Conservation (phyloP, 164 flowering plant genomes). For the Umbilicus rupestris region DNA sequence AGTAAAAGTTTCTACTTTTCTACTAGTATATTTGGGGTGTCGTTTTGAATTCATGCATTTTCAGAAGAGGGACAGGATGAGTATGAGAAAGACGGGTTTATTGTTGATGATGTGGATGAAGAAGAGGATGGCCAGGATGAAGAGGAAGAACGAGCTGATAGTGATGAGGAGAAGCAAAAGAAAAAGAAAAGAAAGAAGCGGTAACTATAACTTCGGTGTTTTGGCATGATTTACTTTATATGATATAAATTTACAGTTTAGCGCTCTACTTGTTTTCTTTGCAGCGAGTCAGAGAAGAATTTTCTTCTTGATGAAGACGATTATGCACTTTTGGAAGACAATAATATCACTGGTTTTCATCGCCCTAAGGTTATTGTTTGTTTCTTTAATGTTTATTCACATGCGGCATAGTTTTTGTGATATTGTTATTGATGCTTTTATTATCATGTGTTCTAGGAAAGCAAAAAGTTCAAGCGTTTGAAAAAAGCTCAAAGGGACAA, state of each 20-base stretch:
- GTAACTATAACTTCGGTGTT: constrained; percentile 17
- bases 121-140: constrained; percentile 54
- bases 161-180: constrained; percentile 43
- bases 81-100: constrained; percentile 90
- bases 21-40: neutral
- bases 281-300: constrained; percentile 59
- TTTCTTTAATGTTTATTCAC: neutral
- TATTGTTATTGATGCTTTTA: neutral
- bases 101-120: constrained; percentile 87
- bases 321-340: constrained; percentile 78
- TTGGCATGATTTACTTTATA: neutral
- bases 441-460: constrained; percentile 30
- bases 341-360: constrained; percentile 43
- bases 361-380: constrained; percentile 46
- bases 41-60: neutral
- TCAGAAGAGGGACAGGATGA: constrained; percentile 81
- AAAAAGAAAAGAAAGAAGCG: constrained; percentile 77
- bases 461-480: constrained; percentile 77
- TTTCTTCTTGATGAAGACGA: constrained; percentile 88
- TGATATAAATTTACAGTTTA: neutral
- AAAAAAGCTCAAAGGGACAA: constrained; percentile 69
- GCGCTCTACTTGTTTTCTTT: neutral
- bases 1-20: neutral
- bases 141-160: constrained; percentile 37
- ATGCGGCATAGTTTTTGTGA: neutral